Percentiles rank a stretch among this genome's conserved stretches.
These are phyloP conservation scores for Vigna angularis DNA, from an alignment of 306 rosid species.

Conservation along the genomic window DNA sequence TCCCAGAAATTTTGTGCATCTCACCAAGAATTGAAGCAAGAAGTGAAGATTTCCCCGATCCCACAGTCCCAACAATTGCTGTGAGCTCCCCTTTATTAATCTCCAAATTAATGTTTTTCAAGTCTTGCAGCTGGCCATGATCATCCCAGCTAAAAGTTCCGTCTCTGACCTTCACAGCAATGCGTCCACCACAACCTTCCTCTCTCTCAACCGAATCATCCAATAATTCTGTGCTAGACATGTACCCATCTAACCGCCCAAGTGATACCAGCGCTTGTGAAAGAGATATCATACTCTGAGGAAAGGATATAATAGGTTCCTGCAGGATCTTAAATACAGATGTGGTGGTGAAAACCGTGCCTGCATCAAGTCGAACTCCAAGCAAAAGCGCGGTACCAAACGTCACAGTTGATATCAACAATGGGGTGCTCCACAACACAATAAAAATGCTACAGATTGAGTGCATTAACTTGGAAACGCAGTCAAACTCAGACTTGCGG, in stretches of 20 bases:
- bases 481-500: constrained; percentile 71
- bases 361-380: constrained; percentile 86
- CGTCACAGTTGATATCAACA: constrained; percentile 74
- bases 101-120: constrained; percentile 68
- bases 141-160: constrained; percentile 92
- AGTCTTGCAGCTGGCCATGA: constrained; percentile 58
- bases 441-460: constrained; percentile 62
- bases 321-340: constrained; percentile 83
- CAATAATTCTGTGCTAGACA: constrained; percentile 73
- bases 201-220: constrained; percentile 67
- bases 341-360: constrained; percentile 90
- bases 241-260: constrained; percentile 79
- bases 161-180: constrained; percentile 70
- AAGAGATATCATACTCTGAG: constrained; percentile 88
- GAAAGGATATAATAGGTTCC: constrained; percentile 92
- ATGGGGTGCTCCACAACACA: constrained; percentile 82
- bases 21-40: constrained; percentile 93
- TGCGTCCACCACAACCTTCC: constrained; percentile 55
- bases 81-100: constrained; percentile 78
- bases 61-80: constrained; percentile 92
- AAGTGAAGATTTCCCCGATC: constrained; percentile 94
- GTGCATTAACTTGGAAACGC: constrained; percentile 86
- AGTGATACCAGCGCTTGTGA: constrained; percentile 93
- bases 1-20: constrained; percentile 83
- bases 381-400: constrained; percentile 74